These are phyloP conservation scores for Metschnikowia santaceciliae DNA, from an alignment of 805 yeast species.

Conservation along the genomic window DNA sequence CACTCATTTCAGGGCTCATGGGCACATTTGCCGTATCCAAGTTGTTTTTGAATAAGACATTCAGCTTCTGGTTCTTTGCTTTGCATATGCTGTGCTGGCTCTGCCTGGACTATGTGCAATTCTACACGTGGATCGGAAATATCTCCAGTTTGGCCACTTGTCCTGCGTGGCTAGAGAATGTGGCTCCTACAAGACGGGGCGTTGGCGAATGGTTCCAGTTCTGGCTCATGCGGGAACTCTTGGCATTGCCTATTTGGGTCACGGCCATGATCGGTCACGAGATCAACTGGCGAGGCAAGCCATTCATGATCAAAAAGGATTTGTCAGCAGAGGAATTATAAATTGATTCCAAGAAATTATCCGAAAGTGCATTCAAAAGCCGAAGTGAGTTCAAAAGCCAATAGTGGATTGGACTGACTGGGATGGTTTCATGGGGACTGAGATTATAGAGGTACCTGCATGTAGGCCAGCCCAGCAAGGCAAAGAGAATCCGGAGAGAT, in stretches of 20 bases:
- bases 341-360: no score
- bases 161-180: conserved; percentile 14
- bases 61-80: conserved; percentile 36
- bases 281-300: conserved; percentile 76
- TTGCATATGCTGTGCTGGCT: conserved; percentile 66
- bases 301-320: conserved; percentile 69
- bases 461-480: neutral
- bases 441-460: neutral
- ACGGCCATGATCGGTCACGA: conserved; percentile 73
- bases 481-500: no score
- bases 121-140: conserved; percentile 36
- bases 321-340: conserved; percentile 66
- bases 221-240: conserved; percentile 67
- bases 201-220: conserved; percentile 26
- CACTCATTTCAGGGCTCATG: conserved; percentile 58
- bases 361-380: no score
- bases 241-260: conserved; percentile 84
- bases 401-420: no score
- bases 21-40: conserved; percentile 60
- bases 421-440: no score
- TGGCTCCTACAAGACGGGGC: conserved; percentile 17
- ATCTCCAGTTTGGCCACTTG: conserved; percentile 7
- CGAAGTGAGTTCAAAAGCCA: no score
- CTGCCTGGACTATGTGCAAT: conserved; percentile 58
- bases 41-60: conserved; percentile 29